Percentiles rank a stretch among this genome's conserved stretches.
These are phyloP conservation scores for Grosmannia clavigera DNA, from an alignment of 2,329 filamentous ascomycete genomes.

Conservation along the genomic window DNA sequence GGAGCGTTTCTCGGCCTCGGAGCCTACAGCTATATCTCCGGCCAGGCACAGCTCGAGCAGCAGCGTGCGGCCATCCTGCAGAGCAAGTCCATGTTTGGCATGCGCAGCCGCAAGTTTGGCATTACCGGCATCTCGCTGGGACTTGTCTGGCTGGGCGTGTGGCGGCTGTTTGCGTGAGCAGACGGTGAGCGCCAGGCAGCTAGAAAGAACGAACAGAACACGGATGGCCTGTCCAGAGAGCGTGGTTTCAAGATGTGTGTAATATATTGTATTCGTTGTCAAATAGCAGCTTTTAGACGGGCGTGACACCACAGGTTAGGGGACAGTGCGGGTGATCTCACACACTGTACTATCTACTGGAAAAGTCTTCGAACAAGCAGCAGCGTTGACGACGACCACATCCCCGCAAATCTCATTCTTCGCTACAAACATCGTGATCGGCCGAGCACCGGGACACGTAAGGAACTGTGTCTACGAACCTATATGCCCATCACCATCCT, in stretches of 20 bases:
- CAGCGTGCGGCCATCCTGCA: slow-evolving; percentile 54
- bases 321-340: background rate
- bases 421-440: background rate
- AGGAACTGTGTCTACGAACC: too few relatives aligned
- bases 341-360: background rate
- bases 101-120: slow-evolving; percentile 55
- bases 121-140: slow-evolving; percentile 56
- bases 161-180: slow-evolving; percentile 38
- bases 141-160: slow-evolving; percentile 58
- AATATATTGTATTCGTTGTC: background rate
- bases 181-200: background rate
- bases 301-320: too few relatives aligned
- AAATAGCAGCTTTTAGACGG: too few relatives aligned
- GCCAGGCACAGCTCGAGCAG: slow-evolving; percentile 56
- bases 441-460: too few relatives aligned
- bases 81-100: slow-evolving; percentile 59
- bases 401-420: background rate
- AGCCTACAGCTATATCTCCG: slow-evolving; percentile 65
- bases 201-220: background rate
- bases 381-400: background rate
- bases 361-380: background rate
- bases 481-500: slow-evolving; percentile 37
- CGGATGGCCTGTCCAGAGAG: too few relatives aligned
- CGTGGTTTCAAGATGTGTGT: too few relatives aligned
- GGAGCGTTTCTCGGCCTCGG: slow-evolving; percentile 64